These are phyloP conservation scores for Leishmania aethiopica DNA, from an alignment of 208 protist species.

Conservation along the genomic window DNA sequence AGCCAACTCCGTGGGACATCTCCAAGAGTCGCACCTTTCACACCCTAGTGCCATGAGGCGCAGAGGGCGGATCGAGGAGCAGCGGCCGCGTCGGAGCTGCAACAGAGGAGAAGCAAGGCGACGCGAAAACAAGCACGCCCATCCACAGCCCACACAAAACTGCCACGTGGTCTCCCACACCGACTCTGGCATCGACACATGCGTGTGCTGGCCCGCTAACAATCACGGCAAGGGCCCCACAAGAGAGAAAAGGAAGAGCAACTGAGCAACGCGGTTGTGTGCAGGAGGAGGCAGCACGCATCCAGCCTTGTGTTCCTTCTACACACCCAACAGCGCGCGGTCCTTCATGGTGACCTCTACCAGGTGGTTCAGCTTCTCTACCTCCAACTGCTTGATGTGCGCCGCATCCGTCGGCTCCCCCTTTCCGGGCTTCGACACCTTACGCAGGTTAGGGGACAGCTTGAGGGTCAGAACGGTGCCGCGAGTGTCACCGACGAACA, in stretches of 20 bases:
- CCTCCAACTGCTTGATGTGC: conserved; percentile 60
- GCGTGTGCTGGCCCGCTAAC: background rate
- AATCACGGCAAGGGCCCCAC: background rate
- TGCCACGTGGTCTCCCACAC: background rate
- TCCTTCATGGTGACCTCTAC: conserved; percentile 93
- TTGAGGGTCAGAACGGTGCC: conserved; percentile 95
- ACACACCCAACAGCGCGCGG: conserved; percentile 71
- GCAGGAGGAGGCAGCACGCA: background rate
- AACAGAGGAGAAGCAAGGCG: background rate
- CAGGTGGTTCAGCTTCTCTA: conserved; percentile 89
- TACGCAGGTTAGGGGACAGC: conserved; percentile 96
- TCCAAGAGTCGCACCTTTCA: no score
- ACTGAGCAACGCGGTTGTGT: background rate
- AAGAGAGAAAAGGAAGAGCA: background rate
- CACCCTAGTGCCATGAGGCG: no score
- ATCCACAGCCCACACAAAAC: background rate
- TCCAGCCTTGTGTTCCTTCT: background rate
- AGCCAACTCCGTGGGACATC: background rate
- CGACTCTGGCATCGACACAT: background rate
- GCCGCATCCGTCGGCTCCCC: conserved; percentile 56
- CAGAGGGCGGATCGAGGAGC: background rate
- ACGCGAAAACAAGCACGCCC: background rate
- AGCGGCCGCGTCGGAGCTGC: background rate
- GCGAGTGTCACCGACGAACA: conserved; percentile 96
- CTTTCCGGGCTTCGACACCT: conserved; percentile 75